Evolutionary conservation across 2,329 filamentous ascomycete genomes (phyloP).

Genomic region (Lasiodiplodia gonubiensis): DNA sequence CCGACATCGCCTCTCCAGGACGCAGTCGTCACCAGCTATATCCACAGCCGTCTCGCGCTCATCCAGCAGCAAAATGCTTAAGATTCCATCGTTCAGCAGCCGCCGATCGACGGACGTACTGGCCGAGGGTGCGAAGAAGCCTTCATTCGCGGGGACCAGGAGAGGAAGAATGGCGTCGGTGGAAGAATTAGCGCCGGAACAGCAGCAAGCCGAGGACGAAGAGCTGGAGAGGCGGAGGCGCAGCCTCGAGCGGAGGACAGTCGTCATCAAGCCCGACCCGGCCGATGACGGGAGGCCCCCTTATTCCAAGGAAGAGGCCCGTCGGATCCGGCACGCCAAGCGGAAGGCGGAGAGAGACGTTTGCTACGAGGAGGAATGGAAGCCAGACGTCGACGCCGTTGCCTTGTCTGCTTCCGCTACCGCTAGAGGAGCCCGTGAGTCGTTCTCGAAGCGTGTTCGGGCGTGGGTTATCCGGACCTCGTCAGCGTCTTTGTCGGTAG

Average conservation of each 20-base stretch:
- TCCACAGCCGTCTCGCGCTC: not conserved
- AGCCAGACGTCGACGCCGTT: not conserved
- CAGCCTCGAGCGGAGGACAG: not conserved
- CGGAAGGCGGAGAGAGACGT: not conserved
- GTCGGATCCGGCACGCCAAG: not conserved
- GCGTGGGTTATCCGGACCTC: not conserved
- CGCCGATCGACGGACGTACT: not conserved
- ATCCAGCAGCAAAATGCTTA: not conserved
- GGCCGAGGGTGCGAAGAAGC: not conserved
- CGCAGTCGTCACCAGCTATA: not conserved
- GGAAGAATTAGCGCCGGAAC: not conserved
- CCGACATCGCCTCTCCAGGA: not conserved
- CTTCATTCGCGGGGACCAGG: not conserved
- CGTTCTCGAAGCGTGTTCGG: not conserved
- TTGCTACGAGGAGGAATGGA: not conserved
- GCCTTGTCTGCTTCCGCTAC: too few relatives aligned
- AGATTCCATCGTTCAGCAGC: not conserved
- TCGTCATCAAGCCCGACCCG: conserved; percentile 15
- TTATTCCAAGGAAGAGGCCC: not conserved
- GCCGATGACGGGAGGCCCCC: conserved; percentile 8
- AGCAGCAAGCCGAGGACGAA: not conserved
- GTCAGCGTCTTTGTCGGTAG: not conserved
- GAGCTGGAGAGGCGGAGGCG: not conserved
- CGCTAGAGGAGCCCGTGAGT: too few relatives aligned
- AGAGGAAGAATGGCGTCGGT: not conserved